Conservation (phyloP, 371 early-diverging fungal species). For the Mucor sp. region DNA sequence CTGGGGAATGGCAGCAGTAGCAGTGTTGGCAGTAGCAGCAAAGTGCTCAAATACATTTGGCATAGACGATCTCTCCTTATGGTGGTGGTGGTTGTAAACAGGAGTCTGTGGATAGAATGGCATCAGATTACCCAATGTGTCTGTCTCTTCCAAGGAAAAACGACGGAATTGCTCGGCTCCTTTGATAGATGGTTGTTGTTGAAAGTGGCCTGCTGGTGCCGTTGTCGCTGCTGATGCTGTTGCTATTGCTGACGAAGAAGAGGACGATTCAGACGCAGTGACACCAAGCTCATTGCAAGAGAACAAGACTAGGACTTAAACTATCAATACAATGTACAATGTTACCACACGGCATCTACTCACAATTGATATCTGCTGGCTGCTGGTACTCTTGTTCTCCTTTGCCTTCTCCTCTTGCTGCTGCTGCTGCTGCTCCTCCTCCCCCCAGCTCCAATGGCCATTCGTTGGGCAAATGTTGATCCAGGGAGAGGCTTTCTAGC, state of each 20-base stretch:
- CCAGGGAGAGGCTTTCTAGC: slow-evolving; percentile 14
- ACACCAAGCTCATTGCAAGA: neutral
- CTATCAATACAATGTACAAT: neutral
- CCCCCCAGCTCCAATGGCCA: slow-evolving; percentile 6
- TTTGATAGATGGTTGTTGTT: slow-evolving; percentile 1
- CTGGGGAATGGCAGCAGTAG: neutral
- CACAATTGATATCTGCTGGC: neutral
- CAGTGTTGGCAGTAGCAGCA: neutral
- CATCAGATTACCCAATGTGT: neutral
- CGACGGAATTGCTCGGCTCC: slow-evolving; percentile 13
- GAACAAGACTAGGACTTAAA: neutral
- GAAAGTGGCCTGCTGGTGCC: neutral
- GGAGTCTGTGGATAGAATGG: neutral
- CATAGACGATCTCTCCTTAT: slow-evolving; percentile 13
- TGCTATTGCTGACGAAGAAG: neutral
- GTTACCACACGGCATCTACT: neutral
- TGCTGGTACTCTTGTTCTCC: neutral
- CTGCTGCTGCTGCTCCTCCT: neutral
- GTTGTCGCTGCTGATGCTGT: neutral
- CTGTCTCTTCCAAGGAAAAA: slow-evolving; percentile 9
- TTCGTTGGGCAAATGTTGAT: slow-evolving; percentile 3
- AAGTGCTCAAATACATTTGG: slow-evolving; percentile 7
- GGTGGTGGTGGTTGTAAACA: neutral
- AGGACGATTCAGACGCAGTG: neutral
- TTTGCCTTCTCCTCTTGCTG: too few species aligned